Evolutionary conservation across 2,329 filamentous ascomycete species (phyloP).

Genomic region (Talaromyces sp.): DNA sequence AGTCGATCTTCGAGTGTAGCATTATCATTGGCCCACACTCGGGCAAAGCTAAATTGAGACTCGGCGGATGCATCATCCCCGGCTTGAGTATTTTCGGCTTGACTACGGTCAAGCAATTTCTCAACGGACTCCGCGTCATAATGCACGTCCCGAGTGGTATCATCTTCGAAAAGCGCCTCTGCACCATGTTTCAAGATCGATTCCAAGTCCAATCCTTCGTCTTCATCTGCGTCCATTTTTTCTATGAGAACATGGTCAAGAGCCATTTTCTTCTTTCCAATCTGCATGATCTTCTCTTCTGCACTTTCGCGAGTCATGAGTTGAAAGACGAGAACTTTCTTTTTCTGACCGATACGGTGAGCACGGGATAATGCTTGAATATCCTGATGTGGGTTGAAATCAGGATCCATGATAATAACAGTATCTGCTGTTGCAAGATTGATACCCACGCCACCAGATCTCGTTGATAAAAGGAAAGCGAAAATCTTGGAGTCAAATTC

Average conservation of each 20-base stretch:
- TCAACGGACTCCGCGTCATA: constrained; percentile 85
- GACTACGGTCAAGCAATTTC: constrained; percentile 80
- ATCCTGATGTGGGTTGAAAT: constrained; percentile 98
- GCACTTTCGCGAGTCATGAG: constrained; percentile 83
- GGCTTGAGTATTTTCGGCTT: constrained; percentile 67
- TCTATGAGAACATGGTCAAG: constrained; percentile 94
- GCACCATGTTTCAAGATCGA: constrained; percentile 86
- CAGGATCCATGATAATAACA: constrained; percentile 93
- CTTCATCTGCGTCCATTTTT: constrained; percentile 79
- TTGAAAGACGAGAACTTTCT: constrained; percentile 93
- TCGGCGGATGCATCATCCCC: constrained; percentile 66
- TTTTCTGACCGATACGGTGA: constrained; percentile 93
- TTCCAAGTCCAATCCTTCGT: constrained; percentile 75
- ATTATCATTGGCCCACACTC: constrained; percentile 86
- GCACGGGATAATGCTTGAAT: constrained; percentile 92
- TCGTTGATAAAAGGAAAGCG: constrained; percentile 87
- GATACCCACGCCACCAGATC: constrained; percentile 94
- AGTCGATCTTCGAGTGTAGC: constrained; percentile 63
- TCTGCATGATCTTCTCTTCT: constrained; percentile 95
- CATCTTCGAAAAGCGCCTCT: constrained; percentile 77
- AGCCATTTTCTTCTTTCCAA: constrained; percentile 92
- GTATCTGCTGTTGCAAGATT: constrained; percentile 96
- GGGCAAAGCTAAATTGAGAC: constrained; percentile 81
- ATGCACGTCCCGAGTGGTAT: constrained; percentile 65
- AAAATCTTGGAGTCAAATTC: constrained; percentile 77